Percentiles rank a stretch among this genome's conserved stretches.
These are phyloP conservation scores for Cyberlindnera maritima DNA, from an alignment of 805 yeast genomes.

Conservation along the genomic window DNA sequence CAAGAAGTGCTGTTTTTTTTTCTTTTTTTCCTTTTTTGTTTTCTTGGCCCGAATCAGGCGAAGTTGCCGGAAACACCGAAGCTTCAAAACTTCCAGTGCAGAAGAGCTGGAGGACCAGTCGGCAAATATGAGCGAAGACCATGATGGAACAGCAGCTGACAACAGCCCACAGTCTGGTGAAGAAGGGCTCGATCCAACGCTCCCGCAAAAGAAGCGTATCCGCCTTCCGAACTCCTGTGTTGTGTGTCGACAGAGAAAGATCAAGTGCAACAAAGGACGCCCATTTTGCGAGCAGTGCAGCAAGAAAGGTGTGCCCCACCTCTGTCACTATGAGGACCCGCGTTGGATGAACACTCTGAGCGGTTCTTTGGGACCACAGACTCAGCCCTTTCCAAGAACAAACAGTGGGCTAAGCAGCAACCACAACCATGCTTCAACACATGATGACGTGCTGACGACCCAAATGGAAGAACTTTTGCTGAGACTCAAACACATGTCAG, in stretches of 20 bases:
- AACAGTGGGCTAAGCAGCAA: neutral
- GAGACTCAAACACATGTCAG: constrained; percentile 6
- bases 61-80: too few species aligned
- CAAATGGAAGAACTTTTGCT: constrained; percentile 1
- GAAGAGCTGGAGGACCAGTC: too few species aligned
- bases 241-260: constrained; percentile 47
- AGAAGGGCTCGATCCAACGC: neutral
- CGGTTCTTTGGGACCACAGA: neutral
- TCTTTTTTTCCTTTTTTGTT: too few species aligned
- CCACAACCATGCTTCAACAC: neutral
- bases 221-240: constrained; percentile 45
- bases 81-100: too few species aligned
- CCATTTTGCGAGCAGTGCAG: constrained; percentile 55
- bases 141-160: neutral
- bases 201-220: constrained; percentile 3
- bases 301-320: constrained; percentile 45
- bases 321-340: constrained; percentile 10
- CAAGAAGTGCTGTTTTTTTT: too few species aligned
- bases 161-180: neutral
- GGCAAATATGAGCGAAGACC: neutral
- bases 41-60: too few species aligned
- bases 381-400: neutral
- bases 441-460: neutral
- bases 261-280: constrained; percentile 43
- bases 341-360: constrained; percentile 7